Evolutionary conservation across 2,329 filamentous ascomycete genomes (phyloP).

Genomic region (Aspergillus spinulosporus): DNA sequence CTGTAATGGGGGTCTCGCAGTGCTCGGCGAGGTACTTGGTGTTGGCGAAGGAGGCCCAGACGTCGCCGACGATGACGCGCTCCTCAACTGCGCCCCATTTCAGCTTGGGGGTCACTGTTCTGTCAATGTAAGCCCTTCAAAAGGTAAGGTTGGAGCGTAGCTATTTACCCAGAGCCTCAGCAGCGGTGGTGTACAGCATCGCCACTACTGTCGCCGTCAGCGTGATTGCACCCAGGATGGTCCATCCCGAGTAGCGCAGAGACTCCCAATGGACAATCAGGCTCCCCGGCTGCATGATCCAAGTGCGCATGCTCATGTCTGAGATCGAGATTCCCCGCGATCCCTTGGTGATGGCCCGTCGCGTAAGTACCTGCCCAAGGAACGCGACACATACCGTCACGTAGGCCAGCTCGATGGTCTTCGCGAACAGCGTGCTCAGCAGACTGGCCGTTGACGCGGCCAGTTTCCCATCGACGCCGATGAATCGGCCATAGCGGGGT

Average conservation of each 20-base stretch:
- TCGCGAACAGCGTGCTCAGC: constrained; percentile 69
- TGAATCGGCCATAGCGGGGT: constrained; percentile 61
- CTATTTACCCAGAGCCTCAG: constrained; percentile 61
- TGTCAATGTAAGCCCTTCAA: not conserved
- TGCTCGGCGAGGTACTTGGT: constrained; percentile 53
- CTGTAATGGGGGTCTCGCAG: constrained; percentile 63
- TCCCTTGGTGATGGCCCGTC: constrained; percentile 62
- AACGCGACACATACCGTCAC: constrained; percentile 75
- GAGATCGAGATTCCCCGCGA: constrained; percentile 69
- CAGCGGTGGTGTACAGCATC: constrained; percentile 74
- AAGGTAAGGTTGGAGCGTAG: not conserved
- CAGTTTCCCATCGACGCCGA: constrained; percentile 52
- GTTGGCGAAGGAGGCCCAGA: constrained; percentile 66
- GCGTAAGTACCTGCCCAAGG: constrained; percentile 70
- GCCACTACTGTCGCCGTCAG: constrained; percentile 65
- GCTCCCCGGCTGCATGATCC: constrained; percentile 72
- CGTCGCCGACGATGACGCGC: constrained; percentile 55
- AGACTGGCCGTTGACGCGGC: constrained; percentile 65
- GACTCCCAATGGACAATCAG: constrained; percentile 69
- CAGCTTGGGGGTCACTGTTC: constrained; percentile 66
- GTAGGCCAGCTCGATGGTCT: constrained; percentile 75
- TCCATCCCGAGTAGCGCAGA: constrained; percentile 63
- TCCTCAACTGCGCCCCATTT: constrained; percentile 57
- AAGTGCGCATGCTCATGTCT: constrained; percentile 75
- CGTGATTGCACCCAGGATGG: constrained; percentile 64